Base-by-base conservation (phyloP, 768 basidiomycete species). In the Tylopilus balloui region DNA sequence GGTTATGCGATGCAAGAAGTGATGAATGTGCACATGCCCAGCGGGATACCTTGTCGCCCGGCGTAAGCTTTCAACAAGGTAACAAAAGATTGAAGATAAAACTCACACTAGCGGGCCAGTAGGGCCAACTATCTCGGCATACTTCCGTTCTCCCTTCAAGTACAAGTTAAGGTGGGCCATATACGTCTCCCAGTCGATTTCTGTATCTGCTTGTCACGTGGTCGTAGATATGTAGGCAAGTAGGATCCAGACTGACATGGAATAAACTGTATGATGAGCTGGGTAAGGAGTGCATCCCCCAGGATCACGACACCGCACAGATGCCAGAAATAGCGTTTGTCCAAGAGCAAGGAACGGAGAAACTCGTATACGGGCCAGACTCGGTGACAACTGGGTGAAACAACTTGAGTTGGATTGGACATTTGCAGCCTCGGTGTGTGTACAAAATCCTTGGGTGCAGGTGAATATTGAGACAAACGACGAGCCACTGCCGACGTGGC, bases 161-260 rank as follows among this genome's bases (percentile, higher is more conserved):
- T 89, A 92, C 35, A 86, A 64, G 48, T 84, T 77, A 1, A 88
- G 78, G 45, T 98, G 96, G 45, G 85, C 72, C 83, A 97, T 92
- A 64, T 99, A 99, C 0, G 96, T 97, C 61, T 85, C 79, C 84
- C 91, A 98, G 70, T 99, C 96, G 59, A 99, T 99, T 70, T 99
- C 94, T 11, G 96, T 98, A 71, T 94, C 95, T 97, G 72, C 43
- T 45, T 28, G 53, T 36, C 35, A 34, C 37, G 53, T 42, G 53
- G 63, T 63, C 48, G 59, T 36, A 52, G 43, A 28, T 28, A 39
- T 31, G 37, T 40, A 24, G 40, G 51, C 53, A 52, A 28, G 45
- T 36, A 45, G 23, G 25, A 50, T 17, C 31, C 35, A 7, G 24
- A 69, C 87, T 74, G 57, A 96, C 95, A 98, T 57, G 89, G 78